Evolutionary conservation across 805 yeast species (phyloP), one percentile per base, ranked within the genome.

Genomic region (Wickerhamiella shivajii): DNA sequence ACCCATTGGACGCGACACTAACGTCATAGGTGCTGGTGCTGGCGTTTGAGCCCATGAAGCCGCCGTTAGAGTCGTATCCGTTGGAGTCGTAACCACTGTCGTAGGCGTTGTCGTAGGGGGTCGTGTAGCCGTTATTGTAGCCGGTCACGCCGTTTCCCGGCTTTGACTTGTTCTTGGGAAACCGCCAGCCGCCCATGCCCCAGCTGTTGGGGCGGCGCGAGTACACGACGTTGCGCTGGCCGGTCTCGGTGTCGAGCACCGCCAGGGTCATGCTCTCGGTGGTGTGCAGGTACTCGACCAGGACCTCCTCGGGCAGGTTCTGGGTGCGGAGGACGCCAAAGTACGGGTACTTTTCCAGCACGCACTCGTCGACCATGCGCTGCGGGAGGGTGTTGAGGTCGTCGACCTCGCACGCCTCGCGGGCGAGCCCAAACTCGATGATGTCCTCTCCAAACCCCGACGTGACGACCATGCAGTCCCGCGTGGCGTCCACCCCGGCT

Each of bases 361-460:
- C 27, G 16, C 19, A 28, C 10, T 29, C 10, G 20, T n/a, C 28
- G 10, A 16, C 10, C 33, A 30, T 24, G 19, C n/a, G 14, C 14
- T 24, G 13, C 5, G 31, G 32, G 16, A 36, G 28, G n/a, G 24
- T 31, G 4, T 23, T 21, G 15, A 36, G 23, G n/a, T 18, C 17
- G 11, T 21, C 31, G 10, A 10, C 25, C 2, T n/a, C 21, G 15
- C 37, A 31, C 0, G 39, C 40, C 6, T 13, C 18, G 5, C 33
- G 23, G 2, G 63, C 57, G 18, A 61, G 44, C 10, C 44, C 39
- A 16, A 42, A 16, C 4, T 44, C 25, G 5, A 49, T 44, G 11
- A 60, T 58, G 34, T 61, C 66, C 31, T 60, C 66, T 6, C 66
- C 66, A 35, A 47, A 47, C 8, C 65, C 65, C 1, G 30, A 40